A percentile compares a stretch with the other conserved stretches of the same genome.
phyloP scores from a whole-genome alignment of 1,284 basidiomycete species.

The Cystobasidium pallidum region DNA sequence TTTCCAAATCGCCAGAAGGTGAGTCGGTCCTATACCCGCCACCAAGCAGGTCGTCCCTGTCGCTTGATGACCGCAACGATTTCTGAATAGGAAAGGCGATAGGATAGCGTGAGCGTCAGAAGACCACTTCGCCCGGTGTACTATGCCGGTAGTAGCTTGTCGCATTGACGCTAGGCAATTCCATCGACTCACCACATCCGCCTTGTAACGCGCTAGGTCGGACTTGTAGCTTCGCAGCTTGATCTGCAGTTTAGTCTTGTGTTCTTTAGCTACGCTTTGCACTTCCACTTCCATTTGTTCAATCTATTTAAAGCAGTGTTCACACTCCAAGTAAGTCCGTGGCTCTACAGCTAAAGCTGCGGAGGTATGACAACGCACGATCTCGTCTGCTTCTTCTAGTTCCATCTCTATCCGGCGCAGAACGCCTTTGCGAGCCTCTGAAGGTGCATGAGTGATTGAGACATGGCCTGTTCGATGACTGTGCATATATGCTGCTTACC shows the following conservation, averaged over 20 bases:
- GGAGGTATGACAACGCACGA: constrained; percentile 63
- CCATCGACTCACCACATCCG: constrained; percentile 62
- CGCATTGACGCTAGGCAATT: no score
- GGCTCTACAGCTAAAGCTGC: not conserved
- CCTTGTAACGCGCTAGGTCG: constrained; percentile 75
- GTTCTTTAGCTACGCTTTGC: constrained; percentile 82
- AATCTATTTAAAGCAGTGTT: constrained; percentile 63
- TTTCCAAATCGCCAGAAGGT: constrained; percentile 73
- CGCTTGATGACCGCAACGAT: constrained; percentile 57
- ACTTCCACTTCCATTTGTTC: constrained; percentile 99
- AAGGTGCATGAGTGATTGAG: constrained; percentile 46
- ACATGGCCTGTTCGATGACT: no score
- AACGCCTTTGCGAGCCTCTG: constrained; percentile 81
- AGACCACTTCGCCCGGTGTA: no score
- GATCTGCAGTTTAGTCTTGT: constrained; percentile 72
- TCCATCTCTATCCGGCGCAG: constrained; percentile 90
- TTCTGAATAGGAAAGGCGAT: constrained; percentile 54
- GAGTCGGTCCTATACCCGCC: constrained; percentile 56
- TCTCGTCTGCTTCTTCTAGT: constrained; percentile 96
- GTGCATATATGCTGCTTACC: constrained; percentile 13
- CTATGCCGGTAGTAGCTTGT: no score
- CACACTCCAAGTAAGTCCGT: not conserved
- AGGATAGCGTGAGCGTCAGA: no score
- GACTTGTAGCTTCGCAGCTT: constrained; percentile 73
- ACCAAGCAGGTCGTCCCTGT: constrained; percentile 59